Evolutionary conservation across 805 yeast genomes (phyloP).

Genomic region (Candida sphagnicola): DNA sequence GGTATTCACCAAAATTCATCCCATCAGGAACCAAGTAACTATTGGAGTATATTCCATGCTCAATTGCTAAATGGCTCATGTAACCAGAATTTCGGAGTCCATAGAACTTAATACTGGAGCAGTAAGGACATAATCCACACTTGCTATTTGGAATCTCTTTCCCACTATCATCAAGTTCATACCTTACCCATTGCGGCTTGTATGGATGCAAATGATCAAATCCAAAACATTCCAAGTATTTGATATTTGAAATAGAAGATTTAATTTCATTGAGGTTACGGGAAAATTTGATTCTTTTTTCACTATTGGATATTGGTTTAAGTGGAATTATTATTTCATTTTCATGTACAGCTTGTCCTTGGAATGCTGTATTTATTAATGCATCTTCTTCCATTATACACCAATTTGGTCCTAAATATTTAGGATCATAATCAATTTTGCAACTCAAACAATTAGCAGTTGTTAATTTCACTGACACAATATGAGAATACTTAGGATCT

Average conservation of each 20-base stretch:
- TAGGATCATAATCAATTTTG: neutral
- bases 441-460: constrained; percentile 1
- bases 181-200: constrained; percentile 28
- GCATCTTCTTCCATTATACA: neutral
- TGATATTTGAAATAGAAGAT: constrained; percentile 17
- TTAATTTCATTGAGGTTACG: constrained; percentile 10
- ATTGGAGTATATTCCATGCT: constrained; percentile 31
- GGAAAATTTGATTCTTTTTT: constrained; percentile 11
- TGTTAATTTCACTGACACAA: neutral
- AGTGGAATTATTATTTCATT: neutral
- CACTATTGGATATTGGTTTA: neutral
- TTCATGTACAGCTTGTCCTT: neutral
- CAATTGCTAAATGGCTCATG: constrained; percentile 29
- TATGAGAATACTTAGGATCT: neutral
- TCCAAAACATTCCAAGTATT: constrained; percentile 18
- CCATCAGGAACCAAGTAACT: constrained; percentile 29
- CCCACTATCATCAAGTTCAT: constrained; percentile 20
- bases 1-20: constrained; percentile 23
- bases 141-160: constrained; percentile 19
- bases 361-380: neutral
- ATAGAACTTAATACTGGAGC: constrained; percentile 23
- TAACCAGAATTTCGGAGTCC: constrained; percentile 31
- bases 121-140: constrained; percentile 32
- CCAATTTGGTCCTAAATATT: neutral
- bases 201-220: constrained; percentile 21